phyloP scores from a whole-genome alignment of 2,329 filamentous ascomycete species.

The Eurotiales sp. region DNA sequence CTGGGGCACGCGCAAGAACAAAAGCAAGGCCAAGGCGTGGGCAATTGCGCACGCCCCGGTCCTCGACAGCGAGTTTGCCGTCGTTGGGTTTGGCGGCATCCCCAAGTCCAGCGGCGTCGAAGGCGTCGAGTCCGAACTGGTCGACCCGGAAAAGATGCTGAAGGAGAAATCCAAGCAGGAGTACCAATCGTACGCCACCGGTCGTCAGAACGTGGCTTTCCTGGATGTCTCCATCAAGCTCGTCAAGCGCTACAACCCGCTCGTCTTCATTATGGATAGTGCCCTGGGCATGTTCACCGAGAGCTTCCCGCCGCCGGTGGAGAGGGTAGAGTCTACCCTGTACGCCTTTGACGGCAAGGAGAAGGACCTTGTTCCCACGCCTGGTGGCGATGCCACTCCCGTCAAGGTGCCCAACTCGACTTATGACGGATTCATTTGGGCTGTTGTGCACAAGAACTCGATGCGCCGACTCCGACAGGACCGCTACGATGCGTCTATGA shows the following conservation, averaged over 20 bases:
- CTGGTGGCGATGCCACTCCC: slow-evolving; percentile 60
- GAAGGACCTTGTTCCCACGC: slow-evolving; percentile 65
- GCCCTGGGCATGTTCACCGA: slow-evolving; percentile 76
- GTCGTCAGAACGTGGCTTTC: slow-evolving; percentile 89
- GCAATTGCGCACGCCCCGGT: slow-evolving; percentile 67
- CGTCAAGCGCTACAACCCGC: slow-evolving; percentile 82
- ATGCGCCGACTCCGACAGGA: slow-evolving; percentile 90
- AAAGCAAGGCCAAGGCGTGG: slow-evolving; percentile 76
- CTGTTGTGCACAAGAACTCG: slow-evolving; percentile 86
- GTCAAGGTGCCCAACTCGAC: slow-evolving; percentile 51
- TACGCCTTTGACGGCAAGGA: slow-evolving; percentile 95
- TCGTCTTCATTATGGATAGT: slow-evolving; percentile 63
- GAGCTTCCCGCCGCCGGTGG: slow-evolving; percentile 63
- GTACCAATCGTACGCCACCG: slow-evolving; percentile 82
- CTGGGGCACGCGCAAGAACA: slow-evolving; percentile 76
- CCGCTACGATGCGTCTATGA: slow-evolving; percentile 90
- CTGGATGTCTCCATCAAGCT: slow-evolving; percentile 79
- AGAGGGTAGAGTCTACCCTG: slow-evolving; percentile 70
- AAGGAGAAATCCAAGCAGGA: slow-evolving; percentile 87
- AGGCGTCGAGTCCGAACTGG: slow-evolving; percentile 45
- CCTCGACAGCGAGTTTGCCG: slow-evolving; percentile 76
- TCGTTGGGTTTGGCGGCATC: slow-evolving; percentile 70
- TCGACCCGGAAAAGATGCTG: slow-evolving; percentile 59
- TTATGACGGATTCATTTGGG: slow-evolving; percentile 92
- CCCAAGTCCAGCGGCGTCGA: slow-evolving; percentile 48